phyloP scores from a whole-genome alignment of 1,139 yeast genomes.

The Yamadazyma pseudoaaseri region DNA sequence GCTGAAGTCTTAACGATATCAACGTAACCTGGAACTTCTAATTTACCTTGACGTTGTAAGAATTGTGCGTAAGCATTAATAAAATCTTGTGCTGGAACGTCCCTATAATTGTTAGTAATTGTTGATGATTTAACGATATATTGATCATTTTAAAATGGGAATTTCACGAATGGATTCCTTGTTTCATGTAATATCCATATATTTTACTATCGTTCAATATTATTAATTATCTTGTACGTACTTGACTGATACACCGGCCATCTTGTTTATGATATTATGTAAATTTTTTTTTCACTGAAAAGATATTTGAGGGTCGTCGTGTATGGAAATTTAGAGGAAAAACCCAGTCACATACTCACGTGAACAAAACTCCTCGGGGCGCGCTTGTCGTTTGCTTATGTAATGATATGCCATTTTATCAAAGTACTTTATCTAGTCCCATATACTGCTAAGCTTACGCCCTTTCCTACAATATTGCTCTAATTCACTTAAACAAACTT shows the following conservation, averaged over 20 bases:
- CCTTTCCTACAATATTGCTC: conserved; percentile 28
- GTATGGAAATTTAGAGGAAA: conserved; percentile 6
- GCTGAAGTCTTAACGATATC: conserved; percentile 99
- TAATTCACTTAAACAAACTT: conserved; percentile 27
- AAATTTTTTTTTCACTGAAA: conserved; percentile 17
- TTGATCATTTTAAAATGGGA: no score
- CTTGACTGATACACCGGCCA: conserved; percentile 99
- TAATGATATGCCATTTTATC: no score
- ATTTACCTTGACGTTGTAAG: conserved; percentile 99
- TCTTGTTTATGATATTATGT: conserved; percentile 25
- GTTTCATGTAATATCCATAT: no score
- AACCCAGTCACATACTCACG: conserved; percentile 29
- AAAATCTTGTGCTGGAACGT: conserved; percentile 99
- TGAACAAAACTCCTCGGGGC: no score
- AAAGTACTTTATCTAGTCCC: no score
- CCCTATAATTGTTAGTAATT: conserved; percentile 56
- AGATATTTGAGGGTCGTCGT: conserved; percentile 8
- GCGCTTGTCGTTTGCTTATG: no score
- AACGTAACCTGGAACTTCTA: conserved; percentile 99
- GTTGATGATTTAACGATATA: background rate
- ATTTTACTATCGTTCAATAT: no score
- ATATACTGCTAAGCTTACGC: conserved; percentile 16
- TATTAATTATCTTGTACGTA: no score
- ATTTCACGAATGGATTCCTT: no score
- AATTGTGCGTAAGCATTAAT: conserved; percentile 99